Conservation (phyloP, 192 early-diverging fungal genomes). For the Paraglomus brasilianum region DNA sequence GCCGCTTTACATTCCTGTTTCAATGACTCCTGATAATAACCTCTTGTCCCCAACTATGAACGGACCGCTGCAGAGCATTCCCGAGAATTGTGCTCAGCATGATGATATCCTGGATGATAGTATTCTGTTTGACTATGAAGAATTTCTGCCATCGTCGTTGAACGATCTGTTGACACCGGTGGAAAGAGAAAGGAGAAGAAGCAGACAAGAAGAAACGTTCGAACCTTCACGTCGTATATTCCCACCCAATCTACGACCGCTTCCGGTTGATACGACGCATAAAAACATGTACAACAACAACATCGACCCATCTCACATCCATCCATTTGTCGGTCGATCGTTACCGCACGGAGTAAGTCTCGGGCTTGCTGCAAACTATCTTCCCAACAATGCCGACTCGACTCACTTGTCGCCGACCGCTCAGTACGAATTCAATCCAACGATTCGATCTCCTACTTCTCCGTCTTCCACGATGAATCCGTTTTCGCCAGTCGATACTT, state of each 20-base stretch:
- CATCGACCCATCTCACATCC: conserved; percentile 25
- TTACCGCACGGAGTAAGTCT: conserved; percentile 10
- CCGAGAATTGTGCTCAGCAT: conserved; percentile 32
- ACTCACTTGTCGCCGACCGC: neutral
- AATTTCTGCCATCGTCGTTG: conserved; percentile 50
- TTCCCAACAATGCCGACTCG: conserved; percentile 8
- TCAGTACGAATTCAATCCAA: neutral
- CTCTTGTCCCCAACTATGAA: conserved; percentile 31
- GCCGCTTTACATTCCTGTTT: conserved; percentile 39
- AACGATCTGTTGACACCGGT: conserved; percentile 52
- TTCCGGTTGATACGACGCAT: conserved; percentile 6
- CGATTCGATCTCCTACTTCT: neutral
- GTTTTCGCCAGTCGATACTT: too few relatives aligned
- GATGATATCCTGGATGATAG: conserved; percentile 14
- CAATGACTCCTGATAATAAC: conserved; percentile 34
- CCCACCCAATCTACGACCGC: conserved; percentile 10
- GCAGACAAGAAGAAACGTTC: conserved; percentile 39
- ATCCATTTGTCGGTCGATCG: conserved; percentile 19
- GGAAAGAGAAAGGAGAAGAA: conserved; percentile 45
- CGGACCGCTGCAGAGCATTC: conserved; percentile 41
- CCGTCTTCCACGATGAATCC: neutral
- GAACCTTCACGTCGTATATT: conserved; percentile 20
- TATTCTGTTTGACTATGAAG: conserved; percentile 37
- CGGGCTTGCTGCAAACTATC: conserved; percentile 15
- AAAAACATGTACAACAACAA: conserved; percentile 2